Evolutionary conservation across 2,329 filamentous ascomycete genomes (phyloP).

Genomic region (Trichoderma pleuroti): DNA sequence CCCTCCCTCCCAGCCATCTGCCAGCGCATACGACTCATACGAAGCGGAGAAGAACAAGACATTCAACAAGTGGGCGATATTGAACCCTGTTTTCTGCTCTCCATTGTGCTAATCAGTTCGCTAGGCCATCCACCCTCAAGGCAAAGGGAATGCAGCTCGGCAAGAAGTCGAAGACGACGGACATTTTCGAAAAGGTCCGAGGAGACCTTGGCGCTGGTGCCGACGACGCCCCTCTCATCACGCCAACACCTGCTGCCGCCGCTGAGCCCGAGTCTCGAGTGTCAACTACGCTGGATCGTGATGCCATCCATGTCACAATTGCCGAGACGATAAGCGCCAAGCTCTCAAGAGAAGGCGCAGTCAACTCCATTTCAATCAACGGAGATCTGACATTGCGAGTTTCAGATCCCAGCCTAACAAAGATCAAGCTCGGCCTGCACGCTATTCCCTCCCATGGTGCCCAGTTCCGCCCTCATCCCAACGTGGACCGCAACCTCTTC

Average conservation of each 20-base stretch:
- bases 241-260: constrained; percentile 48
- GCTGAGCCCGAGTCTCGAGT: constrained; percentile 54
- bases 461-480: constrained; percentile 93
- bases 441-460: constrained; percentile 76
- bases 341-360: constrained; percentile 78
- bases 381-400: constrained; percentile 91
- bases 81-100: not conserved
- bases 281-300: constrained; percentile 70
- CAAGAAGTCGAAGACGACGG: constrained; percentile 96
- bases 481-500: constrained; percentile 88
- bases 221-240: constrained; percentile 72
- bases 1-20: constrained; percentile 67
- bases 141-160: constrained; percentile 99
- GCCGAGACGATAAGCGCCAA: constrained; percentile 88
- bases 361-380: constrained; percentile 84
- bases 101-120: constrained; percentile 12
- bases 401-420: constrained; percentile 81
- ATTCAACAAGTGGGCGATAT: constrained; percentile 57
- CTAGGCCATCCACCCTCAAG: constrained; percentile 64
- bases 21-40: constrained; percentile 88
- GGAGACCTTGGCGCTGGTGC: constrained; percentile 85
- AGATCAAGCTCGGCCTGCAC: constrained; percentile 79
- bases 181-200: constrained; percentile 94
- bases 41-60: constrained; percentile 97
- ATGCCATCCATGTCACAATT: constrained; percentile 83